Conservation (phyloP, 805 yeast genomes). For the Pichia sporocuriosa region DNA sequence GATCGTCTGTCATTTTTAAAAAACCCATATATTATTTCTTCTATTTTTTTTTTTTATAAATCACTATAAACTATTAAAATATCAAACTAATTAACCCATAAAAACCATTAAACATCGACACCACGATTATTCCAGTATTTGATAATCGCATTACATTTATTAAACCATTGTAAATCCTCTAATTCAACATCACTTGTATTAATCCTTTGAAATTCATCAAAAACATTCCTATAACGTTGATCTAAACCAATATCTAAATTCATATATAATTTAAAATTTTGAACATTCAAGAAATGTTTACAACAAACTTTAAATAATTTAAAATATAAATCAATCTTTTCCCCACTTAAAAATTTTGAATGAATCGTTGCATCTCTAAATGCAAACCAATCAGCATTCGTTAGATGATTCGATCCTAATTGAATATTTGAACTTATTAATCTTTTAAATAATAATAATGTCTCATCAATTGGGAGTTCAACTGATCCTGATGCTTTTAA, state of each 20-base stretch:
- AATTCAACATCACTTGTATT: slow-evolving; percentile 32
- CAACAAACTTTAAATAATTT: slow-evolving; percentile 45
- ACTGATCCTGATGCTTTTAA: slow-evolving; percentile 67
- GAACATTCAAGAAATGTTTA: slow-evolving; percentile 37
- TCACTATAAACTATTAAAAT: too few relatives aligned
- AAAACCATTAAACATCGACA: slow-evolving; percentile 4
- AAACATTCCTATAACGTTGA: slow-evolving; percentile 30
- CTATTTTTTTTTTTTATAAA: too few relatives aligned
- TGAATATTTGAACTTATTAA: slow-evolving; percentile 38
- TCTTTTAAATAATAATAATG: slow-evolving; percentile 30
- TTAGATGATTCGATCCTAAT: slow-evolving; percentile 49
- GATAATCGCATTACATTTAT: slow-evolving; percentile 16
- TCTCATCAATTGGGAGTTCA: slow-evolving; percentile 44
- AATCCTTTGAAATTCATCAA: slow-evolving; percentile 27
- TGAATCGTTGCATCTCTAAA: slow-evolving; percentile 69
- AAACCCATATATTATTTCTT: too few relatives aligned
- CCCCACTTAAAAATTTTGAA: slow-evolving; percentile 24
- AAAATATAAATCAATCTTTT: slow-evolving; percentile 47
- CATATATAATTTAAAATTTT: slow-evolving; percentile 37
- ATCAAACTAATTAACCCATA: background rate
- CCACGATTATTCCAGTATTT: slow-evolving; percentile 14
- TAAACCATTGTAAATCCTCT: slow-evolving; percentile 32
- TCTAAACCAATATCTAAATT: slow-evolving; percentile 37
- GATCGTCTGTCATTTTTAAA: too few relatives aligned
- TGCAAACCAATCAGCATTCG: slow-evolving; percentile 82